A percentile compares a stretch with the other conserved stretches of the same genome.
Evolutionary conservation across 2,329 filamentous ascomycete species (phyloP).

Genomic region (Phoma sp.): DNA sequence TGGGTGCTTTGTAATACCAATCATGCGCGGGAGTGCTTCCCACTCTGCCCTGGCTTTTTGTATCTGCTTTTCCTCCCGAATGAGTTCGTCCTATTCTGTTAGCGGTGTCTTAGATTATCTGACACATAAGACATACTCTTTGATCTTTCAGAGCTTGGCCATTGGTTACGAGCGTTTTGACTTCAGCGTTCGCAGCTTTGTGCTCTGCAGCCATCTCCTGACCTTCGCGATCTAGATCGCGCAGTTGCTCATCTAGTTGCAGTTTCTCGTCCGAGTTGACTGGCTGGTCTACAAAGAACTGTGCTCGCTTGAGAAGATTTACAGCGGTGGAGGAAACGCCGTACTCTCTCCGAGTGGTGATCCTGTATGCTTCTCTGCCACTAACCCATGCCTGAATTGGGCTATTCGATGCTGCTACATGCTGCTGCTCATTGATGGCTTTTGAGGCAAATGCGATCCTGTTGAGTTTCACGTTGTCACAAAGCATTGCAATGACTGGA

Average conservation of each 20-base stretch:
- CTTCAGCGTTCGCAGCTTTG: slow-evolving; percentile 20
- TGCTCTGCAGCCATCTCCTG: slow-evolving; percentile 39
- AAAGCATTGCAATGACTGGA: slow-evolving; percentile 86
- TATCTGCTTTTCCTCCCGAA: slow-evolving; percentile 68
- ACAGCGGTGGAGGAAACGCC: slow-evolving; percentile 75
- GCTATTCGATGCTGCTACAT: slow-evolving; percentile 65
- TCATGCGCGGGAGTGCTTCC: slow-evolving; percentile 71
- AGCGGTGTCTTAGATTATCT: not conserved
- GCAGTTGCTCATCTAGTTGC: slow-evolving; percentile 63
- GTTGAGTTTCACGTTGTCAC: slow-evolving; percentile 73
- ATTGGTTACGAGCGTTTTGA: slow-evolving; percentile 24
- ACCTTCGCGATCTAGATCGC: slow-evolving; percentile 49
- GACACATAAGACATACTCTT: slow-evolving; percentile 6
- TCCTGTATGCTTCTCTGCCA: slow-evolving; percentile 60
- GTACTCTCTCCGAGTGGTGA: slow-evolving; percentile 79
- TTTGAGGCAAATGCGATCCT: slow-evolving; percentile 67
- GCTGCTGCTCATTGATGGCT: slow-evolving; percentile 71
- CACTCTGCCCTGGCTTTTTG: slow-evolving; percentile 71
- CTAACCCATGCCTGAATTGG: slow-evolving; percentile 73
- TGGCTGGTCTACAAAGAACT: slow-evolving; percentile 77
- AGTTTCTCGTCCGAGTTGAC: slow-evolving; percentile 70
- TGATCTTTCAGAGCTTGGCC: slow-evolving; percentile 9
- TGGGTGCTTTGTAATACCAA: slow-evolving; percentile 60
- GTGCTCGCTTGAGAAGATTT: slow-evolving; percentile 64
- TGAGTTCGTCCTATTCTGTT: slow-evolving; percentile 46